A percentile compares a stretch with the other conserved stretches of the same genome.
phyloP scores from a whole-genome alignment of 306 rosid species.

The Aeschynomene evenia region DNA sequence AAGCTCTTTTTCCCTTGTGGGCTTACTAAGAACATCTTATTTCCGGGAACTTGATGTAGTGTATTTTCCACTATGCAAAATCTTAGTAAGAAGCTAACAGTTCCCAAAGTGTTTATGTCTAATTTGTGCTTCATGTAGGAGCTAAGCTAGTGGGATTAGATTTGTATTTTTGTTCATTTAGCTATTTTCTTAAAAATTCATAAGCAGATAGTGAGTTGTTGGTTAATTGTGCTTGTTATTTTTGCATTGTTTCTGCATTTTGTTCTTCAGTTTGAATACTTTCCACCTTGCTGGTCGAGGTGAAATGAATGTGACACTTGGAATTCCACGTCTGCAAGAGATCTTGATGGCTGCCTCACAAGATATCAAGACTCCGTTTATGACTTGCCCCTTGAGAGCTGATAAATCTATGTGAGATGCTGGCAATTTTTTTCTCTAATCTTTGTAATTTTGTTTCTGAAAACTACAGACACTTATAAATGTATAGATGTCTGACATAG shows the following conservation, averaged over 20 bases:
- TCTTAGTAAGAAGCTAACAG: neutral
- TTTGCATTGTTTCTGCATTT: neutral
- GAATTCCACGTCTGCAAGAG: slow-evolving; percentile 93
- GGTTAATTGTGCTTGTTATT: neutral
- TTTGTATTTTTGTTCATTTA: slow-evolving; percentile 11
- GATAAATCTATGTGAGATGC: slow-evolving; percentile 65
- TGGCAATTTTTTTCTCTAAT: slow-evolving; percentile 14
- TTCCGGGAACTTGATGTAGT: neutral
- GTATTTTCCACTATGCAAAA: neutral
- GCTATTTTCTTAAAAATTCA: slow-evolving; percentile 1
- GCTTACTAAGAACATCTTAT: neutral
- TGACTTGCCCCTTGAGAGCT: slow-evolving; percentile 80
- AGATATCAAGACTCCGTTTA: slow-evolving; percentile 80
- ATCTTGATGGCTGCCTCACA: slow-evolving; percentile 77
- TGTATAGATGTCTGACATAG: slow-evolving; percentile 2
- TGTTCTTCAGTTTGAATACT: slow-evolving; percentile 70
- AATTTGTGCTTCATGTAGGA: neutral
- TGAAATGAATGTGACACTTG: slow-evolving; percentile 97
- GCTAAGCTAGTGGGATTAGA: neutral
- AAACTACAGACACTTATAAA: neutral
- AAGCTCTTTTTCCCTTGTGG: neutral
- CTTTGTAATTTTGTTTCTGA: neutral
- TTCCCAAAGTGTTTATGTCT: neutral
- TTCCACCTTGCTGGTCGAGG: slow-evolving; percentile 96
- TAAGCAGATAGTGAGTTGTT: neutral